phyloP scores from a whole-genome alignment of 176 grass and related monocot species.

The Aegilops speltoides region DNA sequence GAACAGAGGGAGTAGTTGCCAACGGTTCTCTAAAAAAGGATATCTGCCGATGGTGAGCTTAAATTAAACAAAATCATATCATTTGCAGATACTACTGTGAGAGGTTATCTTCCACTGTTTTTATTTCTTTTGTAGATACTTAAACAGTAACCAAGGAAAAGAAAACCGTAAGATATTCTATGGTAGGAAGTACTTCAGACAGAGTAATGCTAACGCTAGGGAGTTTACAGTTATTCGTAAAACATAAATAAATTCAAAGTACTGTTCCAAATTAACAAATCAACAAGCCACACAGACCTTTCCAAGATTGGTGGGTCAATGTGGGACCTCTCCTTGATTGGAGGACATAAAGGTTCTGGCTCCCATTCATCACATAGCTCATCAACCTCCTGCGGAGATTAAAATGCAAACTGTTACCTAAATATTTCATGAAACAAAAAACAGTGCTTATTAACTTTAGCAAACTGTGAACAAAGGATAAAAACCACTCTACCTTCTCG shows the following conservation, averaged over 20 bases:
- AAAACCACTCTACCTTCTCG: slow-evolving; percentile 68
- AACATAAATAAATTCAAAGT: neutral
- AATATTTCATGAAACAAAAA: slow-evolving; percentile 28
- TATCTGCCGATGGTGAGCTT: neutral
- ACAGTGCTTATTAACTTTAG: neutral
- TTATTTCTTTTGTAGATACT: neutral
- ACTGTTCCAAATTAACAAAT: neutral
- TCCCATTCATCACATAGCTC: slow-evolving; percentile 95
- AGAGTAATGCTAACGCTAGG: neutral
- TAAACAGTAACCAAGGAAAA: neutral
- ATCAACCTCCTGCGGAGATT: slow-evolving; percentile 76
- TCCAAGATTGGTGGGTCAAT: slow-evolving; percentile 59
- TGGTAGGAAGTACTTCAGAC: neutral
- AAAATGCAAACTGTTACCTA: slow-evolving; percentile 25
- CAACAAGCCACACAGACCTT: slow-evolving; percentile 48
- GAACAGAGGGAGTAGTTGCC: no score
- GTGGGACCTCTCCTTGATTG: slow-evolving; percentile 53
- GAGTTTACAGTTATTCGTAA: neutral
- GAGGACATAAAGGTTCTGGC: slow-evolving; percentile 83
- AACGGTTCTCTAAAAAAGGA: neutral
- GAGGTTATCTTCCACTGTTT: neutral
- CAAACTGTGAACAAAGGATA: neutral
- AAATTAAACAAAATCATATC: neutral
- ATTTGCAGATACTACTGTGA: neutral
- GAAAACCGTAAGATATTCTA: slow-evolving; percentile 17